Evolutionary conservation across 257 asterid species (phyloP), one percentile per base, ranked within the genome.

Genomic region (Solanum piurae): DNA sequence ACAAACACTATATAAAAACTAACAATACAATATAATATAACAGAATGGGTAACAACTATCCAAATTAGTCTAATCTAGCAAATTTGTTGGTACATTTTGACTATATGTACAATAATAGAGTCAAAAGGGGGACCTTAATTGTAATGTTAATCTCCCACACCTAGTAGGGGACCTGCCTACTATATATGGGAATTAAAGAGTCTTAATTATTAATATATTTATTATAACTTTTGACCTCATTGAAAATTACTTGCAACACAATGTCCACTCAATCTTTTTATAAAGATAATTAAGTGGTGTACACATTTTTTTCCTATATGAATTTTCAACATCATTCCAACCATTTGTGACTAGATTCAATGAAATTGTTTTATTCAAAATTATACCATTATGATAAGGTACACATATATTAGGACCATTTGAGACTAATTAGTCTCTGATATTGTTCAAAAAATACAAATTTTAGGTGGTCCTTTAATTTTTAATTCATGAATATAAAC

Each of bases 161-260:
- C 36, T 49, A 72, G 38, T 88, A 83, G 91, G 89, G 89, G 91
- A 89, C 91, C 89, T 83, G 25, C 86, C 85, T 83, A 86, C 82
- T 69, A 64, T 27, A 71, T 66, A 80, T 38, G 36, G 42, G 40
- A 68, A 79, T 68, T 58, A 27, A 84, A 66, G 86, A 33, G 25
- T 84, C 60, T n/a, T 62, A 62, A 55, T 71, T 62, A 62, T 23
- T 6, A 62, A 14, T 71, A 71, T 62, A 1, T 31, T 62, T n/a
- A 12, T 62, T 2, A 62, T 62, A 84, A 5, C 87, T 84, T 84
- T 84, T 84, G 76, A 62, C 52, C 36, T 73, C 38, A 84, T 20
- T 60, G 87, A 58, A 83, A 64, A 83, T 83, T 62, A 64, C 52
- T 60, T 29, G 82, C 23, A 72, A 44, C 64, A 60, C 55, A 79